phyloP scores from a whole-genome alignment of 2,329 filamentous ascomycete species.

The Plenodomus biglobosus region DNA sequence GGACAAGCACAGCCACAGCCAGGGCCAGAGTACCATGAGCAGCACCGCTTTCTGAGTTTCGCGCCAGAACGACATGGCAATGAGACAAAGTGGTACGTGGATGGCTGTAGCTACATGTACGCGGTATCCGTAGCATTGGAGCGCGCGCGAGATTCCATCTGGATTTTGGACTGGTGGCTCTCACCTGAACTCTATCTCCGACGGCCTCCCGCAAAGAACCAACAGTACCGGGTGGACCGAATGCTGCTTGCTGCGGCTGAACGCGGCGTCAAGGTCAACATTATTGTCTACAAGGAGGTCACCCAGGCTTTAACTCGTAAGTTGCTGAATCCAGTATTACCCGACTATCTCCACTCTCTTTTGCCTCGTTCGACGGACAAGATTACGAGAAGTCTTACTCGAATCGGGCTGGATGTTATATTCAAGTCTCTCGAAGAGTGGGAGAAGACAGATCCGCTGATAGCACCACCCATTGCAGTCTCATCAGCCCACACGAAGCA shows the following conservation, averaged over 20 bases:
- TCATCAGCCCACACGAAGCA: conserved; percentile 77
- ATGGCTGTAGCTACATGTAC: conserved; percentile 71
- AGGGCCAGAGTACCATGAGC: conserved; percentile 44
- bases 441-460: conserved; percentile 51
- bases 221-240: conserved; percentile 79
- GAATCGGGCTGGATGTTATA: conserved; percentile 47
- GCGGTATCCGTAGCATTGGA: conserved; percentile 80
- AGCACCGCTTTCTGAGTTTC: conserved; percentile 64
- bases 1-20: conserved; percentile 22
- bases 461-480: conserved; percentile 52
- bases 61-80: conserved; percentile 71
- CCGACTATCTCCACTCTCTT: conserved; percentile 49
- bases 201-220: conserved; percentile 76
- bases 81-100: conserved; percentile 82
- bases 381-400: conserved; percentile 46
- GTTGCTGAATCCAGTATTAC: conserved; percentile 51
- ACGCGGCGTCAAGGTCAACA: conserved; percentile 78
- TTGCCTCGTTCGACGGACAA: conserved; percentile 46
- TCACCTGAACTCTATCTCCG: conserved; percentile 86
- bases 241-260: conserved; percentile 81
- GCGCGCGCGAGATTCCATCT: conserved; percentile 73
- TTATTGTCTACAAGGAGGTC: conserved; percentile 89
- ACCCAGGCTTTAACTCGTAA: conserved; percentile 76
- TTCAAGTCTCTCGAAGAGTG: conserved; percentile 50
- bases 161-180: conserved; percentile 88